Base-by-base conservation (phyloP, 2,329 filamentous ascomycete genomes). In the Pseudogymnoascus sp. region DNA sequence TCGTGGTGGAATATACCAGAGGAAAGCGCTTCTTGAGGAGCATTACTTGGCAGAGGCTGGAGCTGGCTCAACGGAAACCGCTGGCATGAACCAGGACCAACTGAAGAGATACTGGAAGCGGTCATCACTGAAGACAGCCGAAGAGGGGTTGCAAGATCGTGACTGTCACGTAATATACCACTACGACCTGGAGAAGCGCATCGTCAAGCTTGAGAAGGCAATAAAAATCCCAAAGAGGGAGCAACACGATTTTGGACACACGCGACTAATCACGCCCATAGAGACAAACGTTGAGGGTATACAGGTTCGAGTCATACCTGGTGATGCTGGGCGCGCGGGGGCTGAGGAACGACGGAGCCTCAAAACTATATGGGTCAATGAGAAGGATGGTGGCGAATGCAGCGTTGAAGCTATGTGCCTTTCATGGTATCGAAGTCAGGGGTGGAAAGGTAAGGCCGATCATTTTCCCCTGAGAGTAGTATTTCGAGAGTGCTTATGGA, bases 391-490 rank as follows among this genome's bases (percentile, higher is more conserved):
- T 7, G 82, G 83, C 35, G 89, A 95, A 74, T 96, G 93, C 74
- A 88, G 86, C 62, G 95, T 99, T 11, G 95, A 99, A 77, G 88
- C 85, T 63, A 96, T 99, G 92, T 97, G 93, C 73, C 81, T 99
- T 38, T 92, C 87, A 50, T 85, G 88, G 78, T 97, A 97, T 75
- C 87, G 90, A 33, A 80, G 82, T 9, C 80, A 68, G 61, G 93
- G 93, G 2, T 97, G 91, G 88, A 96, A 96, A 74, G 95, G 95
- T 56, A 35, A 21, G 29, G 5, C 3, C 17, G 7, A 33, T 10
- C 29, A 56, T 33, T 7, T 21, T 15, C 2, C 3, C 17, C 7
- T 56, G 5, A 5, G 46, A 17, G 15, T 31, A 9, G 42, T 53
- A 35, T 56, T 35, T 56, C 10, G 50, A 33, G 29, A 33, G 46